Evolutionary conservation across 257 asterid genomes (phyloP), one percentile per base, ranked within the genome.

Genomic region (Anisodus acutangulus): DNA sequence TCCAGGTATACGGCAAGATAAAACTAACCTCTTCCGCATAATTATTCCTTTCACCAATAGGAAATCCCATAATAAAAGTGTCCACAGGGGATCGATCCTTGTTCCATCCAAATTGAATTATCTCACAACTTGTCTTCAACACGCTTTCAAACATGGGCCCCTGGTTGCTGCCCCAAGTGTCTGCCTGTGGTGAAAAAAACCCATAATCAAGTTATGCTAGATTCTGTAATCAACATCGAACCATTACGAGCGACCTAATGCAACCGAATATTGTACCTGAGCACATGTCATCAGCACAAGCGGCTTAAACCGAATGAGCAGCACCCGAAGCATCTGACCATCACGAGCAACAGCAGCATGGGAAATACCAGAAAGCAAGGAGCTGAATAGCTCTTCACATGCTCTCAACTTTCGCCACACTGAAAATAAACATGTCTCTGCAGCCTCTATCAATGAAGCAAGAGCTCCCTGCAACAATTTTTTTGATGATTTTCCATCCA

Each of bases 51-150:
- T 95, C 99, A 59, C 98, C 94, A 83, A 95, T 91, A 81, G 99
- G 97, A 86, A 97, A 86, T 81, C 98, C 98, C 98, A 92, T 88
- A 69, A 97, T 97, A 89, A 97, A 97, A 26, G 99, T 93, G 86
- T 95, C 99, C 86, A 97, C 89, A 13, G 99, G 98, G 64, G 98
- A 91, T 86, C 98, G 88, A 80, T 97, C 98, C 90, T 89, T 94
- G 60, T 84, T 82, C 99, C 98, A 95, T 88, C 98, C 99, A 88
- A 92, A 93, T 81, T 93, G 95, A 88, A 95, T 91, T 63, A 97
- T 91, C 88, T 93, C 97, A 85, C 98, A 93, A 88, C 97, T 90
- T 78, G 99, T 91, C 90, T 90, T 95, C 92, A 97, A 83, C 85
- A 97, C 91, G 82, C 98, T 93, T 86, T 89, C 92, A 83, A 93